A percentile compares a stretch with the other conserved stretches of the same genome.
Evolutionary conservation across 2,329 filamentous ascomycete genomes (phyloP).

Genomic region (Aspergillus pseudonomiae): DNA sequence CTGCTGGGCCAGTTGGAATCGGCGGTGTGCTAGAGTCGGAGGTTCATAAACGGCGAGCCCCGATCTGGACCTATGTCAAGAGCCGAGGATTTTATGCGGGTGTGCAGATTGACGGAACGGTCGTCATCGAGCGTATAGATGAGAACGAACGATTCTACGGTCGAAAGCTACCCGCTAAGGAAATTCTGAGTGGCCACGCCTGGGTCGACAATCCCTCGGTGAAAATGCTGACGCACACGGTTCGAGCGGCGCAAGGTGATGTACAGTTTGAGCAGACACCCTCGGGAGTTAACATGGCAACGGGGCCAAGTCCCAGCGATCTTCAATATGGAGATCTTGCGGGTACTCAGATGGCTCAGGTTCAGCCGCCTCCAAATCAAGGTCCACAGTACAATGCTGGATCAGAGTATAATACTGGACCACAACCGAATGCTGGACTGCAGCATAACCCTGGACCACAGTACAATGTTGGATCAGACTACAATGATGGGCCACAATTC

Average conservation of each 20-base stretch:
- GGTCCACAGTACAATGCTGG: background rate
- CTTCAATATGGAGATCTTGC: background rate
- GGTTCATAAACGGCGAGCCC: conserved; percentile 67
- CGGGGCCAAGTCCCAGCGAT: conserved; percentile 14
- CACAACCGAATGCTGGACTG: background rate
- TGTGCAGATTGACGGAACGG: conserved; percentile 80
- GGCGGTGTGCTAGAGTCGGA: conserved; percentile 73
- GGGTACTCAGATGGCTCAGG: background rate
- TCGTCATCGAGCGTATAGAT: conserved; percentile 78
- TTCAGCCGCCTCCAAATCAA: background rate
- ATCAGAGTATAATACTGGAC: background rate
- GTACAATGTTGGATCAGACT: background rate
- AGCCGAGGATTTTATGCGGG: conserved; percentile 84
- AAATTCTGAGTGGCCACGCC: conserved; percentile 63
- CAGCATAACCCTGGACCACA: background rate
- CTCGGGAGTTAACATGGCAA: conserved; percentile 1
- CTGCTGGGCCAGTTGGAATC: conserved; percentile 73
- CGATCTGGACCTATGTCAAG: conserved; percentile 84
- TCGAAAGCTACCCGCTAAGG: conserved; percentile 56
- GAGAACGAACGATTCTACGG: conserved; percentile 87
- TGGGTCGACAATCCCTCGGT: conserved; percentile 7
- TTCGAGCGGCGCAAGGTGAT: conserved; percentile 12
- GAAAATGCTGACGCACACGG: conserved; percentile 8
- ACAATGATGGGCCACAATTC: no score
- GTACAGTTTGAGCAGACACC: conserved; percentile 12